Conservation (phyloP, 768 basidiomycete species). For the Mrakia frigida region DNA sequence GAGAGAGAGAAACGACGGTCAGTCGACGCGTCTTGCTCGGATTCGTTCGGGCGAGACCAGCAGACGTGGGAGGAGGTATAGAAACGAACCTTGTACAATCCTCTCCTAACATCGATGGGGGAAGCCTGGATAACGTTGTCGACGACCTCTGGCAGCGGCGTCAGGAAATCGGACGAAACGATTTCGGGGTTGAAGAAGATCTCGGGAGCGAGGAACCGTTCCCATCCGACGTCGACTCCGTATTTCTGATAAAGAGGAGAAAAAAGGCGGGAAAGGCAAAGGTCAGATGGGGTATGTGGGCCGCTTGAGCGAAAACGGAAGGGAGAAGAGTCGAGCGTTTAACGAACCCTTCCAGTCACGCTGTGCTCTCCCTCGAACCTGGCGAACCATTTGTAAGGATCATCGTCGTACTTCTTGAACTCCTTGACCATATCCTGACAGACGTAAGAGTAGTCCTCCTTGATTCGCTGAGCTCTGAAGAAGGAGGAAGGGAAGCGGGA, state of each 20-base stretch:
- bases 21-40: neutral
- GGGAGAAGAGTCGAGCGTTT: neutral
- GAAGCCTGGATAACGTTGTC: slow-evolving; percentile 92
- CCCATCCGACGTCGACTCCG: slow-evolving; percentile 88
- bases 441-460: slow-evolving; percentile 97
- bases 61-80: neutral
- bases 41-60: neutral
- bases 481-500: neutral
- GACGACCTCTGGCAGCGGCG: slow-evolving; percentile 90
- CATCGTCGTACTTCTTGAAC: slow-evolving; percentile 94
- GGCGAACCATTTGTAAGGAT: slow-evolving; percentile 91
- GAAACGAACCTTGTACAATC: slow-evolving; percentile 77
- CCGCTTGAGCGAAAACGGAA: neutral
- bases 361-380: slow-evolving; percentile 88
- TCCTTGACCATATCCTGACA: slow-evolving; percentile 99
- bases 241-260: slow-evolving; percentile 63
- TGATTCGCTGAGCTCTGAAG: slow-evolving; percentile 71
- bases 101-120: slow-evolving; percentile 93
- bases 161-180: slow-evolving; percentile 93
- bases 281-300: neutral
- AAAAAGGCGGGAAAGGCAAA: too few relatives aligned
- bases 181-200: slow-evolving; percentile 99
- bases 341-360: slow-evolving; percentile 80
- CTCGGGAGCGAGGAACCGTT: slow-evolving; percentile 97
- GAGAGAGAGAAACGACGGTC: too few relatives aligned